phyloP scores from a whole-genome alignment of 805 yeast species.

The Yarrowia sp. region DNA sequence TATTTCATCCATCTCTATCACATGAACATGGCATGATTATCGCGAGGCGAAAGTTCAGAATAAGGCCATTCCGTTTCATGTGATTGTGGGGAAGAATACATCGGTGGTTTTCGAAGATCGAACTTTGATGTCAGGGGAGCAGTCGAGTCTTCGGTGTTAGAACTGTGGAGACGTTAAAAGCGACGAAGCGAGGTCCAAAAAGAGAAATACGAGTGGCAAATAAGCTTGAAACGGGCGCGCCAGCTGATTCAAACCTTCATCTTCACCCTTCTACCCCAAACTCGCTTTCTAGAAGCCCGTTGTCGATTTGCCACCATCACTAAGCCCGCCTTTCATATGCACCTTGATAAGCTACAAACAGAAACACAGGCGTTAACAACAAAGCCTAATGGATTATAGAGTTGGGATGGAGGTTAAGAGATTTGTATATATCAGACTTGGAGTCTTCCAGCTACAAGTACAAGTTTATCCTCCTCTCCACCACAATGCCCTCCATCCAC shows the following conservation, averaged over 20 bases:
- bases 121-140: constrained; percentile 8
- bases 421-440: not conserved
- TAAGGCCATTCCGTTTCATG: constrained; percentile 12
- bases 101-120: not conserved
- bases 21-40: constrained; percentile 11
- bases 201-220: too few species aligned
- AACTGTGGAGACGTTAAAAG: too few species aligned
- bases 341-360: not conserved
- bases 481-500: constrained; percentile 12
- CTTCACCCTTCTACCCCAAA: too few species aligned
- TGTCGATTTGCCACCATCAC: constrained; percentile 1
- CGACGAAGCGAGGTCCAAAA: too few species aligned
- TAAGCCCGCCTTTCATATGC: constrained; percentile 15
- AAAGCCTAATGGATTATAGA: constrained; percentile 5
- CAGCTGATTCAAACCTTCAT: too few species aligned
- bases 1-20: not conserved
- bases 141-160: not conserved
- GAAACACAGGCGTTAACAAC: constrained; percentile 3
- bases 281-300: not conserved
- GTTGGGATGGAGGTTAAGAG: not conserved
- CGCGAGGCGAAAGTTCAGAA: not conserved
- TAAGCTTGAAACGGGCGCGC: too few species aligned
- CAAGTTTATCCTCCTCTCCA: not conserved
- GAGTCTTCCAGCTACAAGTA: not conserved
- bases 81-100: constrained; percentile 19